Conservation (phyloP, 2,329 filamentous ascomycete genomes). For the Periglandula ipomoeae region DNA sequence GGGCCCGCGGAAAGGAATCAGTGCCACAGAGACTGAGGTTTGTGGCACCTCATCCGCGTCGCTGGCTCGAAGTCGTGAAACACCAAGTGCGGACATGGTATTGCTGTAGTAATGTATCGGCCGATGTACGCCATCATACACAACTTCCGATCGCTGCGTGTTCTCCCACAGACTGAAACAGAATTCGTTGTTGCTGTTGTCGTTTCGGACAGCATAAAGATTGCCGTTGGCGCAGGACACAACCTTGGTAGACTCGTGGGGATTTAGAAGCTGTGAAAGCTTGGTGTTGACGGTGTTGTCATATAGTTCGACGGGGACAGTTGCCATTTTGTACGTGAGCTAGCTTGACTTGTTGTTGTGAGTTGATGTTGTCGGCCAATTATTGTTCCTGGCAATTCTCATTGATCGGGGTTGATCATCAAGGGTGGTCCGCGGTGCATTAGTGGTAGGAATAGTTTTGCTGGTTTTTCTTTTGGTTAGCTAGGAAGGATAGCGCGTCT, state of each 20-base stretch:
- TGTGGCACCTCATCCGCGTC: constrained; percentile 12
- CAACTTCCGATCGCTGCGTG: constrained; percentile 10
- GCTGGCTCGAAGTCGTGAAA: constrained; percentile 20
- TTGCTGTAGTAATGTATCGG: constrained; percentile 25
- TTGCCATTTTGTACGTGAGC: constrained; percentile 3
- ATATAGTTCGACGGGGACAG: constrained; percentile 9
- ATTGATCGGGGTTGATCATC: too few species aligned
- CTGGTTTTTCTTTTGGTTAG: not conserved
- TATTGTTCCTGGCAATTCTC: not conserved
- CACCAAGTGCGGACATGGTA: constrained; percentile 21
- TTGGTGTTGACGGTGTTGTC: constrained; percentile 13
- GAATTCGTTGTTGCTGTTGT: constrained; percentile 11
- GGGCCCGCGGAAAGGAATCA: constrained; percentile 9
- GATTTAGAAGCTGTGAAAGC: constrained; percentile 14
- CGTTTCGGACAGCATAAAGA: constrained; percentile 18
- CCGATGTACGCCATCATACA: constrained; percentile 15
- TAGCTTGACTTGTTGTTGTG: not conserved
- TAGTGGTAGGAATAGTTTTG: not conserved
- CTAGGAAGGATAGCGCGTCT: not conserved
- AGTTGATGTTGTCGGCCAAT: not conserved
- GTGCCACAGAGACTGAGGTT: constrained; percentile 11
- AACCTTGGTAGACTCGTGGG: constrained; percentile 13
- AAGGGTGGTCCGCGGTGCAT: too few species aligned
- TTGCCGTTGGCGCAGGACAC: constrained; percentile 25
- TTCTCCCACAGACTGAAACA: constrained; percentile 18